These are phyloP conservation scores for Sclerospora graminicola DNA, from an alignment of 352 stramenopile species.

Conservation along the genomic window DNA sequence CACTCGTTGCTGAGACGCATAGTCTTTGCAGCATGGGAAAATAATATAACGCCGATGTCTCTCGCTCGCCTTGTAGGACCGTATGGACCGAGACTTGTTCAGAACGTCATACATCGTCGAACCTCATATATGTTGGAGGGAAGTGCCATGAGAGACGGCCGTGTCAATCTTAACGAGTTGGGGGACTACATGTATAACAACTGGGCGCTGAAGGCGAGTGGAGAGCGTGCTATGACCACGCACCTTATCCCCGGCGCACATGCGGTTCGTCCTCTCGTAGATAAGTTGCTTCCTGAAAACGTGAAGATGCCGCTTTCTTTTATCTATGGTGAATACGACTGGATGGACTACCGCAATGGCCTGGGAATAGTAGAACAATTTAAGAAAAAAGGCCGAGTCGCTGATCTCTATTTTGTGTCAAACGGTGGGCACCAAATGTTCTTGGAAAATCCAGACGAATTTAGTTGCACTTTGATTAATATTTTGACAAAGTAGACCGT, in stretches of 20 bases:
- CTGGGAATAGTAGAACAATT: constrained; percentile 52
- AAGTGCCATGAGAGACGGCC: constrained; percentile 59
- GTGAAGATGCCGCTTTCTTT: constrained; percentile 78
- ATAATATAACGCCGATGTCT: constrained; percentile 68
- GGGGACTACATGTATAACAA: constrained; percentile 82
- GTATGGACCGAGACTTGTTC: constrained; percentile 70
- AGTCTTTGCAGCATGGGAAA: constrained; percentile 47
- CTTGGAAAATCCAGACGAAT: constrained; percentile 64
- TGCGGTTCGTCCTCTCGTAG: constrained; percentile 52
- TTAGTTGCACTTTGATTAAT: constrained; percentile 55
- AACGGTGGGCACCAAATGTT: constrained; percentile 75
- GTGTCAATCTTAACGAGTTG: constrained; percentile 48
- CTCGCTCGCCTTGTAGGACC: constrained; percentile 56
- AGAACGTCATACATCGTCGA: constrained; percentile 47
- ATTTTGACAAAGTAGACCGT: constrained; percentile 12
- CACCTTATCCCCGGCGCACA: constrained; percentile 63
- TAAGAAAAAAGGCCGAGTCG: constrained; percentile 15
- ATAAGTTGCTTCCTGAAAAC: constrained; percentile 40
- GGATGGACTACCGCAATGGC: constrained; percentile 77
- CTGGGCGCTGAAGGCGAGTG: constrained; percentile 68
- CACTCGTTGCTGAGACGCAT: constrained; percentile 47
- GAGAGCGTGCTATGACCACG: constrained; percentile 64
- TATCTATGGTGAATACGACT: constrained; percentile 76
- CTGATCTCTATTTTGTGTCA: constrained; percentile 51
- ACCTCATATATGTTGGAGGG: constrained; percentile 67